Conservation (phyloP, 352 stramenopile genomes). For the Phytophthora cryptogea region DNA sequence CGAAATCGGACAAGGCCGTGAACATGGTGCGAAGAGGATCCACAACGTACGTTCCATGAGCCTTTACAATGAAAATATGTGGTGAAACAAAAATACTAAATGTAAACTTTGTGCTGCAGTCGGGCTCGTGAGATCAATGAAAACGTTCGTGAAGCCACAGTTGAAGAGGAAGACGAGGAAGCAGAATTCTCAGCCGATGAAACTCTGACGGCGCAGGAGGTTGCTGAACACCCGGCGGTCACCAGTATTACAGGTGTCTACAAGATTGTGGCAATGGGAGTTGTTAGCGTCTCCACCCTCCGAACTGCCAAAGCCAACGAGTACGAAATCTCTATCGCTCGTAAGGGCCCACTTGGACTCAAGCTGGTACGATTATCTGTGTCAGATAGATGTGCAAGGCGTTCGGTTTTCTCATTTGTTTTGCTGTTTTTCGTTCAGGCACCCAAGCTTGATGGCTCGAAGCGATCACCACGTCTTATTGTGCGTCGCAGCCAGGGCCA, state of each 20-base stretch:
- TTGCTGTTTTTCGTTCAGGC: slow-evolving; percentile 30
- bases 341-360: slow-evolving; percentile 65
- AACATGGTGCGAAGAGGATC: slow-evolving; percentile 55
- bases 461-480: slow-evolving; percentile 71
- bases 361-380: slow-evolving; percentile 49
- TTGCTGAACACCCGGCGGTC: slow-evolving; percentile 75
- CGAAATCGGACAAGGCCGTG: slow-evolving; percentile 54
- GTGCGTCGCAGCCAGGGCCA: slow-evolving; percentile 76
- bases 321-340: slow-evolving; percentile 76
- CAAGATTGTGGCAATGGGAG: slow-evolving; percentile 74
- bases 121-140: slow-evolving; percentile 49
- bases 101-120: slow-evolving; percentile 28
- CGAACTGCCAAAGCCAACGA: slow-evolving; percentile 79
- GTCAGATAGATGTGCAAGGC: neutral
- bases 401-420: slow-evolving; percentile 2
- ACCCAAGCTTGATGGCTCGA: slow-evolving; percentile 46
- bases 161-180: slow-evolving; percentile 54
- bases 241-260: slow-evolving; percentile 87
- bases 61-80: neutral
- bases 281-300: slow-evolving; percentile 80
- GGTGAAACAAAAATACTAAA: slow-evolving; percentile 2
- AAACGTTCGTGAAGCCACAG: slow-evolving; percentile 38
- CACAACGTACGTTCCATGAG: slow-evolving; percentile 56
- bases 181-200: slow-evolving; percentile 65
- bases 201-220: slow-evolving; percentile 64